phyloP scores from a whole-genome alignment of 148 eudicot species.

The Agrostemma githago region DNA sequence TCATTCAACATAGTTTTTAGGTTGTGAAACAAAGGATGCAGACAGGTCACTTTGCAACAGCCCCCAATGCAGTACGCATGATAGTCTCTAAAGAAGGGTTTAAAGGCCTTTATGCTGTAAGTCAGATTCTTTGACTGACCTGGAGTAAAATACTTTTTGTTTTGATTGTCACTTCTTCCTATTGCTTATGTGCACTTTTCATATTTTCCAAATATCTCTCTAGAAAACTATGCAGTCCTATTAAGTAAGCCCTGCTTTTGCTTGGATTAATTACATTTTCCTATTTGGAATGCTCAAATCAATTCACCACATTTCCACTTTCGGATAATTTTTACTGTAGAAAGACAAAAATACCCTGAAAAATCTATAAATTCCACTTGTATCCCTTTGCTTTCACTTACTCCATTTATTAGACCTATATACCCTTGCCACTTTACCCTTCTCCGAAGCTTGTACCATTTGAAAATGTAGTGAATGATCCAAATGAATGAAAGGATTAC shows the following conservation, averaged over 20 bases:
- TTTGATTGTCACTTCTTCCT: background rate
- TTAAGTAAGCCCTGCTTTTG: background rate
- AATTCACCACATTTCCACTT: background rate
- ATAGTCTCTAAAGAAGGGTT: conserved; percentile 81
- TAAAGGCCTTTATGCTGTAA: conserved; percentile 78
- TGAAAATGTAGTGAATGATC: background rate
- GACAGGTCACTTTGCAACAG: conserved; percentile 77
- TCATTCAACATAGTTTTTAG: conserved; percentile 28
- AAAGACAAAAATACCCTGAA: background rate
- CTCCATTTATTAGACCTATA: too few species aligned
- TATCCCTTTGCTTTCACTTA: too few species aligned
- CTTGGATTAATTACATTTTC: background rate
- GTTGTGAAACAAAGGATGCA: conserved; percentile 96
- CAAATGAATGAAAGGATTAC: background rate
- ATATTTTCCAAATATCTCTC: background rate
- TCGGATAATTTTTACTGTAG: background rate
- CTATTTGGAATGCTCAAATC: background rate
- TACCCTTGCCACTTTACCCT: background rate
- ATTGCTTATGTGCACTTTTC: background rate
- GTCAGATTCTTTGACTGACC: conserved; percentile 21
- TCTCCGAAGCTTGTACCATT: background rate
- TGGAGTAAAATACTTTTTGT: conserved; percentile 4
- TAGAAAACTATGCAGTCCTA: background rate
- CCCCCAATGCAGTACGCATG: conserved; percentile 60
- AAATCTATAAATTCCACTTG: too few species aligned